These are phyloP conservation scores for Telfairia occidentalis DNA, from an alignment of 331 rosid genomes.

Conservation along the genomic window DNA sequence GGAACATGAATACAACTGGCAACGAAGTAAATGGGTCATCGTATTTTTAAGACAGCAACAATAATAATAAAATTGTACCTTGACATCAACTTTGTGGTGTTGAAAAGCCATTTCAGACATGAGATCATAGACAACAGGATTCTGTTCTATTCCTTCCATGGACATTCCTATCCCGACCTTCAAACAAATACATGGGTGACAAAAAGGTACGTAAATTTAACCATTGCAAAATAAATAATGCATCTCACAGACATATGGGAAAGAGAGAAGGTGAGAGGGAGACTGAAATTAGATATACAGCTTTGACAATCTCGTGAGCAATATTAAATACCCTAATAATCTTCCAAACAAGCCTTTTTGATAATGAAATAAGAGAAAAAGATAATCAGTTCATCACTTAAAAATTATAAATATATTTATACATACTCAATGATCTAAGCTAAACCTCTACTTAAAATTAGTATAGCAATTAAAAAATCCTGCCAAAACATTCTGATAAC, in stretches of 20 bases:
- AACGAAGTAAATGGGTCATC: not conserved
- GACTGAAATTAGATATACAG: not conserved
- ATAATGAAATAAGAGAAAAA: not conserved
- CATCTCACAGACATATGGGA: not conserved
- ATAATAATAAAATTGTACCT: conserved; percentile 28
- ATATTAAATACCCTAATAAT: not conserved
- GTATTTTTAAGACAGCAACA: not conserved
- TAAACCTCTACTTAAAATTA: not conserved
- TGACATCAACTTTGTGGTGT: conserved; percentile 49
- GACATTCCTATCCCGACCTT: conserved; percentile 95
- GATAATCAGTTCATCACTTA: not conserved
- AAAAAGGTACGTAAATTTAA: not conserved
- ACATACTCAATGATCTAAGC: not conserved
- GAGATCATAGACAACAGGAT: conserved; percentile 78
- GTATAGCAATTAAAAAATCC: not conserved
- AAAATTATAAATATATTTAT: not conserved
- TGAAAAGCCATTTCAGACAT: conserved; percentile 95
- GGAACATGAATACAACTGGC: not conserved
- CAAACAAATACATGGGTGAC: not conserved
- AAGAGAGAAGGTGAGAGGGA: not conserved
- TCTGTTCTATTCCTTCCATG: conserved; percentile 97
- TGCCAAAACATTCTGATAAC: not conserved
- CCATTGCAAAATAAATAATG: conserved; percentile 15
- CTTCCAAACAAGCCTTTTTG: not conserved
- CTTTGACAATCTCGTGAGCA: not conserved